Evolutionary conservation across 805 yeast species (phyloP).

Genomic region (Candida ficus): DNA sequence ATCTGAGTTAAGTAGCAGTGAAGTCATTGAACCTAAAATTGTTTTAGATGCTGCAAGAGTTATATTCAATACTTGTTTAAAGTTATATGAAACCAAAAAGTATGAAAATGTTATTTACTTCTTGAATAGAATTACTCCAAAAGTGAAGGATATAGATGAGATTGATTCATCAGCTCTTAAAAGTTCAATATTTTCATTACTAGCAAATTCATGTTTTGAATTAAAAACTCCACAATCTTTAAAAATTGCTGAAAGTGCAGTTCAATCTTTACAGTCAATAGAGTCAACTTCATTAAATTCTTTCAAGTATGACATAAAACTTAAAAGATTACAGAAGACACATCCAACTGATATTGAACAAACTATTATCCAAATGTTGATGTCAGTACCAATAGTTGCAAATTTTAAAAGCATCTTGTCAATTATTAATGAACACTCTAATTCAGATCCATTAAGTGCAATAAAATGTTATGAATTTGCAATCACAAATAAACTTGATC

Average conservation of each 20-base stretch:
- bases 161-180: slow-evolving; percentile 19
- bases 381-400: slow-evolving; percentile 22
- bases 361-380: slow-evolving; percentile 32
- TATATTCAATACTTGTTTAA: slow-evolving; percentile 29
- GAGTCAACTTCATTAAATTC: slow-evolving; percentile 28
- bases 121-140: slow-evolving; percentile 12
- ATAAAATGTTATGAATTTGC: slow-evolving; percentile 31
- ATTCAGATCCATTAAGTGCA: slow-evolving; percentile 23
- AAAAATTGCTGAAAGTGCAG: slow-evolving; percentile 18
- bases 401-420: slow-evolving; percentile 23
- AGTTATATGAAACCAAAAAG: slow-evolving; percentile 12
- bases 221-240: slow-evolving; percentile 12
- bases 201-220: slow-evolving; percentile 26
- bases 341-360: slow-evolving; percentile 22
- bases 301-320: slow-evolving; percentile 25
- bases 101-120: slow-evolving; percentile 14
- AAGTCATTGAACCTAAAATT: slow-evolving; percentile 15
- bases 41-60: slow-evolving; percentile 29
- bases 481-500: slow-evolving; percentile 28
- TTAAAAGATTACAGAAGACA: slow-evolving; percentile 14
- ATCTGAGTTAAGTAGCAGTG: slow-evolving; percentile 18
- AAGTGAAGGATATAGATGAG: slow-evolving; percentile 11
- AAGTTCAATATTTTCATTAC: slow-evolving; percentile 22
- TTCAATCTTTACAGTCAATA: slow-evolving; percentile 23
- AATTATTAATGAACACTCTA: slow-evolving; percentile 26